Evolutionary conservation across 805 yeast genomes (phyloP), one percentile per base, ranked within the genome.

Genomic region (Hanseniaspora valbyensis): DNA sequence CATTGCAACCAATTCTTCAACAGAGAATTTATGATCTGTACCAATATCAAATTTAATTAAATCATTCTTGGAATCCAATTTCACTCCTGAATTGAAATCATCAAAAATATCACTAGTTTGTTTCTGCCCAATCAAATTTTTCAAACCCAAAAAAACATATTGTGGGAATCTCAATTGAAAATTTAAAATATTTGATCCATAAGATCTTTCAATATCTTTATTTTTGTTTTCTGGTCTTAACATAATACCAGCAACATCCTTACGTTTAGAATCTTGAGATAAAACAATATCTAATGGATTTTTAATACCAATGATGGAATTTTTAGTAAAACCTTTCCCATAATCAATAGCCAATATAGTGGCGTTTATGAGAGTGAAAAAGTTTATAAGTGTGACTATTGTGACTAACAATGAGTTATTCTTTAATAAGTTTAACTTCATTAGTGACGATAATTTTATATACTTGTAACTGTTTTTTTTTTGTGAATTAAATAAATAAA

Each of bases 1-100:
- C 98, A 92, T 90, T 7, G 94, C 96, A 29, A 83, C 64, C 0
- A 84, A 61, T 63, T 92, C 96, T 65, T 92, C 96, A 12, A 80
- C 71, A 3, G 81, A 68, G 50, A 70, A 77, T 26, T 69, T 39
- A 25, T 39, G 42, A 4, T 39, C n/a, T n/a, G 22, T 39, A 9
- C 32, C 32, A 14, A 39, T 16, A 39, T 86, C 70, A 48, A 74
- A 66, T 56, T 86, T 70, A 6, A 25, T 26, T 18, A 6, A n/a
- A 18, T 30, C 38, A n/a, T 32, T 18, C 12, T 28, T 26, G 1
- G 30, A 19, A 29, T 69, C 63, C 18, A 79, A 54, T 41, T 71
- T 62, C 18, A 79, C 66, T 2, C 90, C 95, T 8, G 83, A 81
- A 60, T 84, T 86, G 3, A 66, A 68, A 7, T 64, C 56, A 29